A percentile compares a stretch with the other conserved stretches of the same genome.
Evolutionary conservation across 257 asterid genomes (phyloP).

Genomic region (Ilex aquifolium): DNA sequence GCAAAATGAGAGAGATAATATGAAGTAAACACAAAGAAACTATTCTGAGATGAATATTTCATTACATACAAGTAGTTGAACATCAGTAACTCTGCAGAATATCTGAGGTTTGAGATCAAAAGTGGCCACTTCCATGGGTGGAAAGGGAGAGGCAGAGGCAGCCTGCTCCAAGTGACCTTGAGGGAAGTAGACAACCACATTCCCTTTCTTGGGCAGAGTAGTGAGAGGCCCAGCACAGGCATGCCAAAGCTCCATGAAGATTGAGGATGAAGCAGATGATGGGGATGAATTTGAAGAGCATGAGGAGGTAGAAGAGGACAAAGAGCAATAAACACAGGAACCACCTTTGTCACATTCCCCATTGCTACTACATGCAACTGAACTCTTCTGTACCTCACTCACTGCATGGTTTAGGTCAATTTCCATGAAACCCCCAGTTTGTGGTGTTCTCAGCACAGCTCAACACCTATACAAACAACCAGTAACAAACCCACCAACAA

Average conservation of each 20-base stretch:
- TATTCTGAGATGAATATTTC: neutral
- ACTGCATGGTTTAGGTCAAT: conserved; percentile 82
- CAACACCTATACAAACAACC: conserved; percentile 20
- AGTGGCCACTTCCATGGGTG: conserved; percentile 67
- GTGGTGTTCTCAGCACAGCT: conserved; percentile 14
- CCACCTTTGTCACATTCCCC: conserved; percentile 57
- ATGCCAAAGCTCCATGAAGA: conserved; percentile 87
- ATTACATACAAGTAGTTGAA: conserved; percentile 70
- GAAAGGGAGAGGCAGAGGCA: conserved; percentile 55
- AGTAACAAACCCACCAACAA: conserved; percentile 11
- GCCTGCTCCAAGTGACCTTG: conserved; percentile 94
- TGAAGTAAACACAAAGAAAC: neutral
- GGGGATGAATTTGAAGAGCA: conserved; percentile 63
- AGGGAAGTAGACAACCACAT: conserved; percentile 88
- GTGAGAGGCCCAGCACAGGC: conserved; percentile 97
- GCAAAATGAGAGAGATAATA: conserved; percentile 4
- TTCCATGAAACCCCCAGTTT: conserved; percentile 53
- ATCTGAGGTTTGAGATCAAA: conserved; percentile 83
- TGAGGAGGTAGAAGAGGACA: conserved; percentile 52
- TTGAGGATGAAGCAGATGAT: conserved; percentile 41
- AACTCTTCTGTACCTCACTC: conserved; percentile 54
- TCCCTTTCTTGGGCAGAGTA: conserved; percentile 79
- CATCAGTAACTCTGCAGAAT: conserved; percentile 82
- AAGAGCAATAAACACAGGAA: conserved; percentile 35
- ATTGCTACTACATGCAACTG: conserved; percentile 38